Base-by-base conservation (phyloP, 306 rosid genomes). In the Quercus cerris region DNA sequence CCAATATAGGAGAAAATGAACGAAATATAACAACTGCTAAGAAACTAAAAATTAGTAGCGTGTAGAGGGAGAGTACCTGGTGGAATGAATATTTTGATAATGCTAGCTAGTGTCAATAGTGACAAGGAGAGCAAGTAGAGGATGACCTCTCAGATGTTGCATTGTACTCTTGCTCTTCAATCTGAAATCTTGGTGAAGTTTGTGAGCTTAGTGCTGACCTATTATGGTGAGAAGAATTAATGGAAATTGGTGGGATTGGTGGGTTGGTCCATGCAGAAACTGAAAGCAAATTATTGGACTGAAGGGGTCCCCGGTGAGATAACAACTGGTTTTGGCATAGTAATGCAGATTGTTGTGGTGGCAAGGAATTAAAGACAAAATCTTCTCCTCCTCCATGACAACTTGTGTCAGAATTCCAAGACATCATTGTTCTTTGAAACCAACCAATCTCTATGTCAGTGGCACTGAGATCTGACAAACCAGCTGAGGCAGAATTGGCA, bases 231-330 rank as follows among this genome's bases (percentile, higher is more conserved):
- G 20, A 83, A 71, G 73, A 83, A 11, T 78, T 56, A 10, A 82
- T 77, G 70, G 76, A 54, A 11, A 85, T 70, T 41, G 89, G 76
- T 17, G 91, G 91, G 83, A 92, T 92, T 75, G 91, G 54, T 75
- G 91, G 54, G 17, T 49, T 49, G 54, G 54, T 88, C 97, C 92
- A 89, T 81, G 94, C 94, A 83, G 93, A 94, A 85, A 90, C 56
- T 67, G 91, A 86, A 55, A 89, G 94, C 80, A 72, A 82, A 91
- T 90, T 85, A 91, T 97, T 93, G 98, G 98, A 93, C 98, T 93
- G 98, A 93, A 91, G 98, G 98, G 97, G 92, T 87, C 98, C 98
- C 98, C 97, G 86, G 93, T 93, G 97, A 78, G 92, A 80, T 84
- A 91, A 76, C 83, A 83, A 87, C 84, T 94, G 90, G 78, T 78